A percentile compares a stretch with the other conserved stretches of the same genome.
These are phyloP conservation scores for Fusarium avenaceum DNA, from an alignment of 2,329 filamentous ascomycete species.

Conservation along the genomic window DNA sequence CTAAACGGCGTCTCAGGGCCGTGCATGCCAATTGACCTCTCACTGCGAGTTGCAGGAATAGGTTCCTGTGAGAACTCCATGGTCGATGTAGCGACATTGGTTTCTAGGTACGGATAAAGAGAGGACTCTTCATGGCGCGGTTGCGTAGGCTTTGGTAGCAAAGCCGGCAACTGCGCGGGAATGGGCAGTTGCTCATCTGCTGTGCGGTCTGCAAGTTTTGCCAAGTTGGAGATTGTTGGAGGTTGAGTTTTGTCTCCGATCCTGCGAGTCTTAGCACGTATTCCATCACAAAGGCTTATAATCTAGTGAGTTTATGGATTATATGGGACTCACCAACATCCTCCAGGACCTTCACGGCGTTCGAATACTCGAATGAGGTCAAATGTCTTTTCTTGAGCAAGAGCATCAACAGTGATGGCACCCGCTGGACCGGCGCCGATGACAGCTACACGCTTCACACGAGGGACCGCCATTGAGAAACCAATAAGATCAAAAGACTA, in stretches of 20 bases:
- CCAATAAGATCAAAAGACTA: neutral
- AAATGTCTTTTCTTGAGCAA: conserved; percentile 70
- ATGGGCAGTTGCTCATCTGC: conserved; percentile 64
- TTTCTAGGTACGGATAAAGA: conserved; percentile 74
- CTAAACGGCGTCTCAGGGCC: conserved; percentile 72
- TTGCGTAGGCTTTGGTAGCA: conserved; percentile 57
- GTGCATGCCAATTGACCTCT: conserved; percentile 57
- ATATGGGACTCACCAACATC: conserved; percentile 67
- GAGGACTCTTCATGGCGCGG: conserved; percentile 69
- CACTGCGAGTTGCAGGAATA: conserved; percentile 58
- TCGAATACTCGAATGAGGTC: conserved; percentile 73
- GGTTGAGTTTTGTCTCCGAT: conserved; percentile 57
- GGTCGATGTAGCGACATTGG: conserved; percentile 69
- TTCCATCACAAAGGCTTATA: neutral
- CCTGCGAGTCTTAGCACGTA: conserved; percentile 51
- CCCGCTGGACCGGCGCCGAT: conserved; percentile 73
- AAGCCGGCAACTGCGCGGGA: conserved; percentile 62
- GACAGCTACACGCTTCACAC: conserved; percentile 63
- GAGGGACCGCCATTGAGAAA: conserved; percentile 22
- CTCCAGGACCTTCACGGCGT: conserved; percentile 69
- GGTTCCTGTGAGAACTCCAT: conserved; percentile 73
- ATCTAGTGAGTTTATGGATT: accelerated
- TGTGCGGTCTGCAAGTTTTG: conserved; percentile 61
- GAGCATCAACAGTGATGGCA: conserved; percentile 71
- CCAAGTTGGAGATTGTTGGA: conserved; percentile 60